Base-by-base conservation (phyloP, 208 protist genomes). In the Novymonas esmeraldas region DNA sequence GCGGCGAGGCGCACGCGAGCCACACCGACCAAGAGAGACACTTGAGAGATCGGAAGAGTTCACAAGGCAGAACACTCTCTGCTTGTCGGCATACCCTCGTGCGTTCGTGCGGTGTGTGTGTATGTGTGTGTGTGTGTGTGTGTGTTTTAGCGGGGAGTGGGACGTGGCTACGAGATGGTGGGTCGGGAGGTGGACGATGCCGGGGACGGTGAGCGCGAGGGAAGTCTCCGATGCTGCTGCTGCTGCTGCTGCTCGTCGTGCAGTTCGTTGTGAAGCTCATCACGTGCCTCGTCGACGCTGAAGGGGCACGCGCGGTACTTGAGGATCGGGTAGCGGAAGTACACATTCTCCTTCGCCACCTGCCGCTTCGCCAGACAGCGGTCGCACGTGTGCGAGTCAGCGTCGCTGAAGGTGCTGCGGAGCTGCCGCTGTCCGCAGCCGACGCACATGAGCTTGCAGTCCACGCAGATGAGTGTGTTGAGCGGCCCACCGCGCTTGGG, bases 281-380 rank as follows among this genome's bases (percentile, higher is more conserved):
- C 85, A 39, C 92, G 84, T 60, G 91, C 87, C 44, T 79, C 72
- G 18, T 94, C 88, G 2, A 92, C 89, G 50, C 81, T 92, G 59
- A 91, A 95, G 0, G 92, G 92, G 64, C 92, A 94, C 18, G 88
- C 59, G 20, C 85, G 76, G 64, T 96, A 96, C 64, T 92, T 92
- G 11, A 96, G 81, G n/a, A 91, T 69, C 0, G 92, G 92, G 56
- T 90, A 96, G 29, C 92, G 84, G 61, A 91, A 96, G 73, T 91
- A 96, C 29, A 96, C 92, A 62, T 96, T 96, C 16, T 83, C 73
- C 54, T 73, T 67, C 22, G 92, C 92, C 42, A 92, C 82, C 33
- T 91, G 78, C 57, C 81, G 57, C 76, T 94, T 94, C 11, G 82
- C 89, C 11, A 82, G 28, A 68, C 92, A 96, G 11, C 65, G 69